These are phyloP conservation scores for Nepenthes mirabilis DNA, from an alignment of 148 eudicot species.

Conservation along the genomic window DNA sequence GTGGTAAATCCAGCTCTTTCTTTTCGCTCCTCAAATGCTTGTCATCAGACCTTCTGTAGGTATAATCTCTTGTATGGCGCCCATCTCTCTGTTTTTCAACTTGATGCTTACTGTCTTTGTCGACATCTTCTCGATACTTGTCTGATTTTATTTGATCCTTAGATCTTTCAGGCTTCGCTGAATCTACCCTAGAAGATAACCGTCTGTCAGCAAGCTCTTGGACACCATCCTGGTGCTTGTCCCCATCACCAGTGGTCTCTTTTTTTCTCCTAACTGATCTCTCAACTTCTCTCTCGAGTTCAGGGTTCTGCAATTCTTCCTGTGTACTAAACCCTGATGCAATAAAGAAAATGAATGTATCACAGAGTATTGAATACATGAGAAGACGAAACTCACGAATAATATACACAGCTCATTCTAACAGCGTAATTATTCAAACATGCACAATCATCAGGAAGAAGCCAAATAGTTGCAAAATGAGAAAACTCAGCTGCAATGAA, in stretches of 20 bases:
- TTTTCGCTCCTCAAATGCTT: slow-evolving; percentile 55
- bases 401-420: too few species aligned
- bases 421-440: too few species aligned
- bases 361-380: too few species aligned
- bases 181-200: slow-evolving; percentile 46
- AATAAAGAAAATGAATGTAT: neutral
- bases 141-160: slow-evolving; percentile 50
- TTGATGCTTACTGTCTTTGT: slow-evolving; percentile 6
- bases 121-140: slow-evolving; percentile 26
- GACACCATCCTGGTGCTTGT: slow-evolving; percentile 39
- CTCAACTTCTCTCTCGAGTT: slow-evolving; percentile 55
- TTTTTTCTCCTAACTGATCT: slow-evolving; percentile 43
- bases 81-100: slow-evolving; percentile 53
- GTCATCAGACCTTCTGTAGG: slow-evolving; percentile 41
- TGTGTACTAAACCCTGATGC: slow-evolving; percentile 15
- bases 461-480: too few species aligned
- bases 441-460: too few species aligned
- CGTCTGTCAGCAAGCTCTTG: slow-evolving; percentile 42
- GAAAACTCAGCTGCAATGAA: too few species aligned
- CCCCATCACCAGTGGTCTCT: slow-evolving; percentile 56
- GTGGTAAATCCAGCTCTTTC: slow-evolving; percentile 30
- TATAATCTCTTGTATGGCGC: slow-evolving; percentile 30
- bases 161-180: slow-evolving; percentile 35
- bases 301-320: slow-evolving; percentile 42
- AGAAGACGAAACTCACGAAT: too few species aligned